Evolutionary conservation across 78 protist species (phyloP), one percentile per base, ranked within the genome.

Genomic region (Thecamonas trahens): DNA sequence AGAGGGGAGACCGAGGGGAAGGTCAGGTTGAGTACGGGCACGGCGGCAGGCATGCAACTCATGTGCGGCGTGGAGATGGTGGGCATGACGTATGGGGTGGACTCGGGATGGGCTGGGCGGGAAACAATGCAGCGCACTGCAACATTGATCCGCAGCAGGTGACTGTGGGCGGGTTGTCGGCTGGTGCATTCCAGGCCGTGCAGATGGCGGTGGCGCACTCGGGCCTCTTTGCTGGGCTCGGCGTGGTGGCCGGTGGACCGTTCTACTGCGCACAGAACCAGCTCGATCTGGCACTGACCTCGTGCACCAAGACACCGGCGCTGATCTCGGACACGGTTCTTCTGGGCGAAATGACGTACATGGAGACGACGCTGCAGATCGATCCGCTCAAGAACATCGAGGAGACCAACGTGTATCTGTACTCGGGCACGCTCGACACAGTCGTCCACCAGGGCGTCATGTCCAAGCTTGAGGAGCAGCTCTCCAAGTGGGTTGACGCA

Each of bases 131-230:
- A n/a, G n/a, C n/a, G n/a, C n/a, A n/a, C n/a, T n/a, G n/a, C n/a
- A n/a, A n/a, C n/a, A n/a, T n/a, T n/a, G n/a, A n/a, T n/a, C n/a
- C n/a, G n/a, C n/a, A 8, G 57, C 7, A 52, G 4, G n/a, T 22
- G n/a, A 52, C 32, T 15, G 57, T 52, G 31, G 7, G 29, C 9
- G 57, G 57, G 13, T 5, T 52, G 29, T 22, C 31, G 4, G 57
- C 57, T 7, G 57, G 57, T 20, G 57, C 57, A 5, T 47, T 18
- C 49, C 15, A 61, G 37, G 83, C 83, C 34, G 68, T 68, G n/a
- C 83, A 77, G 72, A 52, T 22, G 74, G 71, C 60, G 17, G 52
- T 72, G 29, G 83, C 83, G n/a, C 35, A 7, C 13, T 72, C 79
- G 22, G n/a, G 20, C 29, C 22, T 2, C 6, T 4, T 77, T 9